Conservation (phyloP, 805 yeast genomes). For the Candida tibetensis region DNA sequence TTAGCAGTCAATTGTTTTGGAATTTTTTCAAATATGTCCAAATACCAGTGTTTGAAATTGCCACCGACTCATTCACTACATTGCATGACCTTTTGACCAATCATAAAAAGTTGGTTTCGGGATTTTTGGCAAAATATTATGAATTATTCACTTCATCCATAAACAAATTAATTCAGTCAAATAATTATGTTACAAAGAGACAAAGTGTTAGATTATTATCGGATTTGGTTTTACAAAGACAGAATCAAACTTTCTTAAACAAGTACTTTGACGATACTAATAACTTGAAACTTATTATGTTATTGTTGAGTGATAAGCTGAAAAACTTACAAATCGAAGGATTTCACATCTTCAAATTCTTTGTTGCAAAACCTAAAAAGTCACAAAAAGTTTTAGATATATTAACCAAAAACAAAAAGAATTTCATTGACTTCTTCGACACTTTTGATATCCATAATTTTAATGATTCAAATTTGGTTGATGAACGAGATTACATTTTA, state of each 20-base stretch:
- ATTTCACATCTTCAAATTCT: slow-evolving; percentile 88
- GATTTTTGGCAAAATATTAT: slow-evolving; percentile 61
- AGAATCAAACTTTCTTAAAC: slow-evolving; percentile 70
- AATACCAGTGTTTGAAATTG: slow-evolving; percentile 77
- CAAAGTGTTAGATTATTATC: slow-evolving; percentile 79
- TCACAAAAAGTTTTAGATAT: slow-evolving; percentile 77
- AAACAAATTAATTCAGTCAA: slow-evolving; percentile 68
- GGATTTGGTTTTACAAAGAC: slow-evolving; percentile 65
- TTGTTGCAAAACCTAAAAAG: slow-evolving; percentile 94
- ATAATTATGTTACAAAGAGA: slow-evolving; percentile 88
- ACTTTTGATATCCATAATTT: slow-evolving; percentile 59
- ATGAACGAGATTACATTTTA: slow-evolving; percentile 78
- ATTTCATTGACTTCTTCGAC: slow-evolving; percentile 65
- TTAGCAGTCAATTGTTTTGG: slow-evolving; percentile 71
- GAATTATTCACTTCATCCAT: slow-evolving; percentile 58
- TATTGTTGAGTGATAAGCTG: slow-evolving; percentile 80
- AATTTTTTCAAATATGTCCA: slow-evolving; percentile 75
- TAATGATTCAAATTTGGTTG: slow-evolving; percentile 66
- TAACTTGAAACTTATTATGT: slow-evolving; percentile 84
- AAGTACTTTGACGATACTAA: slow-evolving; percentile 76
- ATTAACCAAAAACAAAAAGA: slow-evolving; percentile 76
- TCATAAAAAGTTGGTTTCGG: slow-evolving; percentile 68
- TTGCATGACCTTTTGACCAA: slow-evolving; percentile 63
- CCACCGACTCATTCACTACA: slow-evolving; percentile 86
- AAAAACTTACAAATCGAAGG: slow-evolving; percentile 88